A percentile compares a stretch with the other conserved stretches of the same genome.
Evolutionary conservation across 495 filamentous ascomycete genomes (phyloP).

Genomic region (Aspergillus saccharolyticus): DNA sequence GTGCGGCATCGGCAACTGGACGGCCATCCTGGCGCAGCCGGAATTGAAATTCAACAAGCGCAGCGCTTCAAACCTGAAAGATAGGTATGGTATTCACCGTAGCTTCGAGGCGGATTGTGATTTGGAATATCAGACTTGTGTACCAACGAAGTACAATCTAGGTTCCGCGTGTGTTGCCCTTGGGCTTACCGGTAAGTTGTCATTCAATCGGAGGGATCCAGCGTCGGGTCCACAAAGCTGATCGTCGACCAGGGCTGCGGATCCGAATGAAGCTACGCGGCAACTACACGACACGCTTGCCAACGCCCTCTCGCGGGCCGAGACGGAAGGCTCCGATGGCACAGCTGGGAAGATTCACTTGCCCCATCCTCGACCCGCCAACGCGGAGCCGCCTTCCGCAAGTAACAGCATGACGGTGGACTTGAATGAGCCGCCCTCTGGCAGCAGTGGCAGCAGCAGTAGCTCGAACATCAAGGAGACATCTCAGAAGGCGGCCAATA

Average conservation of each 20-base stretch:
- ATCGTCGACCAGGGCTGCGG: conserved; percentile 26
- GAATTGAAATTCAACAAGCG: conserved; percentile 71
- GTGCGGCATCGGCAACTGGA: conserved; percentile 87
- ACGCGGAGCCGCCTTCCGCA: conserved; percentile 13
- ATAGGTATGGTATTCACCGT: conserved; percentile 45
- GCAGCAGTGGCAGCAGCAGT: not conserved
- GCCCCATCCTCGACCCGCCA: conserved; percentile 15
- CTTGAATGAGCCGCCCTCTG: conserved; percentile 15
- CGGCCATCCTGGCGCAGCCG: conserved; percentile 69
- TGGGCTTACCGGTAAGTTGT: conserved; percentile 40
- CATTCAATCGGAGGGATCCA: not conserved
- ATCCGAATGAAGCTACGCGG: conserved; percentile 46
- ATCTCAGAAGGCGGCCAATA: conserved; percentile 8
- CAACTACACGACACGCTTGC: conserved; percentile 37
- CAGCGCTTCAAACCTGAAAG: conserved; percentile 78
- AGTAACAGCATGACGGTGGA: conserved; percentile 11
- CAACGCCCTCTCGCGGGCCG: conserved; percentile 32
- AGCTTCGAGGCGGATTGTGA: not conserved
- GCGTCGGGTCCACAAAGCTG: not conserved
- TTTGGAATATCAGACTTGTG: not conserved
- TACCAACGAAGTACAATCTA: conserved; percentile 8
- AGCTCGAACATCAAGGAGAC: conserved; percentile 17
- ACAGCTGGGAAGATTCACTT: conserved; percentile 24
- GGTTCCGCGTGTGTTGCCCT: conserved; percentile 60
- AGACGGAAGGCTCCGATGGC: conserved; percentile 24